These are phyloP conservation scores for Salvia splendens DNA, from an alignment of 257 asterid species.

Conservation along the genomic window DNA sequence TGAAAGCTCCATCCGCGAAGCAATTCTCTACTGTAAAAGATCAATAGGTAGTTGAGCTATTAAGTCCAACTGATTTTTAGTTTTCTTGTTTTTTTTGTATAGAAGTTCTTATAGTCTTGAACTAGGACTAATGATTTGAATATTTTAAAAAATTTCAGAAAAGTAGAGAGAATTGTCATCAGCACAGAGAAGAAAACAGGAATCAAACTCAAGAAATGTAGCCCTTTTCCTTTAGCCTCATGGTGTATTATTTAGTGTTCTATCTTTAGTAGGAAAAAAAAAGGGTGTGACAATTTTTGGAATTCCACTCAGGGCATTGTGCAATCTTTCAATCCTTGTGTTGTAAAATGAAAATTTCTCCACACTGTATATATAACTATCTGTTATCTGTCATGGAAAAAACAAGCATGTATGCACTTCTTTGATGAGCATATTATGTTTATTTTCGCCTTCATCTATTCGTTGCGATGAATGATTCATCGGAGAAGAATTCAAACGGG, in stretches of 20 bases:
- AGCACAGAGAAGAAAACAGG: constrained; percentile 15
- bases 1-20: constrained; percentile 61
- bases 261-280: not conserved
- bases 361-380: constrained; percentile 33
- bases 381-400: constrained; percentile 25
- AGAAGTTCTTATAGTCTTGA: not conserved
- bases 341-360: constrained; percentile 27
- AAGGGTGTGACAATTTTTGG: constrained; percentile 1
- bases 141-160: constrained; percentile 32
- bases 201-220: constrained; percentile 13
- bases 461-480: not conserved
- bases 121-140: constrained; percentile 5
- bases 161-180: constrained; percentile 31
- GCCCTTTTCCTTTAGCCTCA: not conserved
- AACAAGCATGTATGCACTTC: constrained; percentile 25
- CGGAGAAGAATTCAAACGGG: constrained; percentile 1
- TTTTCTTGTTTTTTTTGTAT: not conserved
- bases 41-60: constrained; percentile 45
- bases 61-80: constrained; percentile 21
- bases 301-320: constrained; percentile 21
- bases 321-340: constrained; percentile 19
- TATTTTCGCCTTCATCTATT: not conserved
- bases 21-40: constrained; percentile 64
- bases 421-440: constrained; percentile 15
- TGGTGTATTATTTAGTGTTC: not conserved